Base-by-base conservation (phyloP, 805 yeast species). In the Kurtzmaniella cleridarum region DNA sequence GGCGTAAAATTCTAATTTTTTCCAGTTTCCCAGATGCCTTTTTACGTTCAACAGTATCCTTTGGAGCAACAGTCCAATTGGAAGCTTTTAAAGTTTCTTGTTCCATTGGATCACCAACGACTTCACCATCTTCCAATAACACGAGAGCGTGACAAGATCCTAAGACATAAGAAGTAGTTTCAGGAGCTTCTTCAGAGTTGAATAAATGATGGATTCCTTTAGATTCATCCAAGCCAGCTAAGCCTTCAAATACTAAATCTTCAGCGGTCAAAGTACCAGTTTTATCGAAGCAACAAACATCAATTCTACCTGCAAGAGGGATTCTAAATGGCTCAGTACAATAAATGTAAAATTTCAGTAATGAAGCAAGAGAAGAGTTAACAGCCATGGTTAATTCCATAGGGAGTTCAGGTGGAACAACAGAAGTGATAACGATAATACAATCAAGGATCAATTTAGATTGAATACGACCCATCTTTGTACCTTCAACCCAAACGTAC, bases 351-450 rank as follows among this genome's bases (percentile, higher is more conserved):
- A 74, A 82, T 63, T 93, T 93, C 51, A 84, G 80, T 48, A 93
- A 73, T 2, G 97, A 89, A 42, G 89, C 79, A 59, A 93, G 72
- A 5, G 98, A 90, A 29, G 85, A 75, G 64, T 93, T 93, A 30
- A 93, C 98, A 43, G 98, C 98, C 91, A 93, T 83, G 11, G 98
- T 93, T 53, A 93, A 76, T 70, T 93, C 98, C 98, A 93, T 93
- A 42, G 98, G 98, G 50, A 93, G 75, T 67, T 93, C 98, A 32
- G 98, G 98, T 28, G 98, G 98, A 30, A 93, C 98, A 47, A 93
- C 98, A 36, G 98, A 90, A 14, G 98, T 93, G 53, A 93, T 78
- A 51, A 93, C 95, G 56, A 93, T 77, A 48, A 93, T 84, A 80
- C 98, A 93, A 65, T 93, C 98, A 56, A 93, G 75, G 48, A 93